phyloP scores from a whole-genome alignment of 2,329 filamentous ascomycete genomes.

The Hypoxylon rubiginosum region DNA sequence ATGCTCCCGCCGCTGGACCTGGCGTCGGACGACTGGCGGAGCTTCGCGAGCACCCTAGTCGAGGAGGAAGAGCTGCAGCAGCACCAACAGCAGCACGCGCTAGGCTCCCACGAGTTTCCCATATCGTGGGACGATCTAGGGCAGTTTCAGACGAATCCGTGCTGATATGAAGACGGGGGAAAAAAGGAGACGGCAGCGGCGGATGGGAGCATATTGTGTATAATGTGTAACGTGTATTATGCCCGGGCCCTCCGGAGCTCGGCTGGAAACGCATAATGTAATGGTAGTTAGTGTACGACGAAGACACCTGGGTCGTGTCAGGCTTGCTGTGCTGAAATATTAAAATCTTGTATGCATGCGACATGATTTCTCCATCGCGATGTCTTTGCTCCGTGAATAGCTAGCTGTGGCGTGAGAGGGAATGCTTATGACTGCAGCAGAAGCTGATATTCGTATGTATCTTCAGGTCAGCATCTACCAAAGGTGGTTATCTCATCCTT shows the following conservation, averaged over 20 bases:
- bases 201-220: conserved; percentile 20
- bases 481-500: no score
- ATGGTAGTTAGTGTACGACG: conserved; percentile 22
- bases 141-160: conserved; percentile 35
- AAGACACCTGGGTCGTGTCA: conserved; percentile 16
- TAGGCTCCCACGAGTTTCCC: conserved; percentile 41
- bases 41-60: conserved; percentile 48
- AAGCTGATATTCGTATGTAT: no score
- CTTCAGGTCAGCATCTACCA: neutral
- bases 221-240: conserved; percentile 27
- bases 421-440: no score
- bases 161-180: neutral
- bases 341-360: conserved; percentile 7
- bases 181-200: conserved; percentile 15
- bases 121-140: conserved; percentile 48
- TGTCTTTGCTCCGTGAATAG: neutral
- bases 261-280: conserved; percentile 42
- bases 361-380: neutral
- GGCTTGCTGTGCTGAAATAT: conserved; percentile 15
- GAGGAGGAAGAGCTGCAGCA: conserved; percentile 36
- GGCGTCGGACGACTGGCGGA: conserved; percentile 46
- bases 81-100: no score
- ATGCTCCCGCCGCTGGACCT: conserved; percentile 46
- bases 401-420: no score
- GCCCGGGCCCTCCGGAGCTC: conserved; percentile 34